A percentile compares a stretch with the other conserved stretches of the same genome.
These are phyloP conservation scores for Hymenoscyphus scutula DNA, from an alignment of 2,329 filamentous ascomycete genomes.

Conservation along the genomic window DNA sequence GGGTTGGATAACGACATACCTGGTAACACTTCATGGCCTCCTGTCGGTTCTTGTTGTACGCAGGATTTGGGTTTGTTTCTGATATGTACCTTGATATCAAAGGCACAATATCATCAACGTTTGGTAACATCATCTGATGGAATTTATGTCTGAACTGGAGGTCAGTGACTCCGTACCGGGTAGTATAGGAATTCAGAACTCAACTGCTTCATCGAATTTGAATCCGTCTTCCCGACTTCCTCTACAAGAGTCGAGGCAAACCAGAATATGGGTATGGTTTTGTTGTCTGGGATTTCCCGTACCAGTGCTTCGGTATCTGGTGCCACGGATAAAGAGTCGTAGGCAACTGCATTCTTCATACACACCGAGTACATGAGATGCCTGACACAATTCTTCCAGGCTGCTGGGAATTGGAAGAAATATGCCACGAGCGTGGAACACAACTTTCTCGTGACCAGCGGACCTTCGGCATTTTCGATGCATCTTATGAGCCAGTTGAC, in stretches of 20 bases:
- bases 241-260: conserved; percentile 64
- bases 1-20: conserved; percentile 39
- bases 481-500: conserved; percentile 61
- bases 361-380: conserved; percentile 62
- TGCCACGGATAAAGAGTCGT: conserved; percentile 47
- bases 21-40: conserved; percentile 62
- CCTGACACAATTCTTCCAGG: conserved; percentile 64
- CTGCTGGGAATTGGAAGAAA: conserved; percentile 66
- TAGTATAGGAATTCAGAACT: conserved; percentile 23
- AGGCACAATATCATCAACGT: conserved; percentile 49
- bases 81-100: conserved; percentile 44
- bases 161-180: background rate
- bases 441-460: conserved; percentile 69
- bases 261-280: conserved; percentile 60
- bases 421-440: conserved; percentile 75
- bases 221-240: conserved; percentile 66
- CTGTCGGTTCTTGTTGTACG: conserved; percentile 45
- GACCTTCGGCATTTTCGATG: conserved; percentile 49
- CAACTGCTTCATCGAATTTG: conserved; percentile 56
- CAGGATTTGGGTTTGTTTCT: conserved; percentile 41
- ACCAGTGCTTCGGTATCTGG: conserved; percentile 46
- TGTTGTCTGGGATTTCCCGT: conserved; percentile 45
- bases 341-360: conserved; percentile 44
- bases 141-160: conserved; percentile 39
- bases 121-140: conserved; percentile 50